phyloP scores from a whole-genome alignment of 176 grass and related monocot species.

The Echinochloa phyllopogon region DNA sequence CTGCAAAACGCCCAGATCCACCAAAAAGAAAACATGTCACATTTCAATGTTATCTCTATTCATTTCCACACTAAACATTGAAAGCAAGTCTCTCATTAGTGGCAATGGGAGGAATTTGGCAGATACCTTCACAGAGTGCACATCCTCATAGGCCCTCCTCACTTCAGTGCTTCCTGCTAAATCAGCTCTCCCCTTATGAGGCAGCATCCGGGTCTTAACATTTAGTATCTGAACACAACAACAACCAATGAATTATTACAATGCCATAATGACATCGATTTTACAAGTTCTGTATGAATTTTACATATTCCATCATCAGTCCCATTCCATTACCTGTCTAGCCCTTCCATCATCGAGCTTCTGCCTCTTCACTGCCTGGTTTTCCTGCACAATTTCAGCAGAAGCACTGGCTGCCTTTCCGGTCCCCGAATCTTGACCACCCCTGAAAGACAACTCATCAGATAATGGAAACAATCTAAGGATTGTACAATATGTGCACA shows the following conservation, averaged over 20 bases:
- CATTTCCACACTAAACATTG: background rate
- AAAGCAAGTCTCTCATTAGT: slow-evolving; percentile 8
- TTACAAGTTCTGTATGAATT: background rate
- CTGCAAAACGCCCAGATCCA: slow-evolving; percentile 45
- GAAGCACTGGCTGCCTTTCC: slow-evolving; percentile 27
- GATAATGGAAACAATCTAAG: slow-evolving; percentile 1
- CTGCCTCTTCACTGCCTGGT: slow-evolving; percentile 93
- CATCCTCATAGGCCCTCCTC: slow-evolving; percentile 41
- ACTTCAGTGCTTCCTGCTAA: slow-evolving; percentile 42
- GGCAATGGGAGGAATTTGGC: slow-evolving; percentile 14
- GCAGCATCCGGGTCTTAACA: slow-evolving; percentile 65
- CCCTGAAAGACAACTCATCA: slow-evolving; percentile 39
- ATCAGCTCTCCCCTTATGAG: slow-evolving; percentile 71
- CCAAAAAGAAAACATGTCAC: background rate
- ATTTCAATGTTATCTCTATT: slow-evolving; percentile 26
- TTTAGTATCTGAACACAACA: slow-evolving; percentile 71
- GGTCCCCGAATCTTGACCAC: background rate
- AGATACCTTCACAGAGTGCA: slow-evolving; percentile 58
- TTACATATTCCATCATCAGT: background rate
- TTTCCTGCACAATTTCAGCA: slow-evolving; percentile 69
- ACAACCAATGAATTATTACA: background rate
- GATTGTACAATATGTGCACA: background rate
- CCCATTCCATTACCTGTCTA: slow-evolving; percentile 65
- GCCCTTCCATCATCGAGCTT: slow-evolving; percentile 77
- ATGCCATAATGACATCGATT: background rate